phyloP scores from a whole-genome alignment of 2,329 filamentous ascomycete genomes.

The Dryadomyces quercivorus region DNA sequence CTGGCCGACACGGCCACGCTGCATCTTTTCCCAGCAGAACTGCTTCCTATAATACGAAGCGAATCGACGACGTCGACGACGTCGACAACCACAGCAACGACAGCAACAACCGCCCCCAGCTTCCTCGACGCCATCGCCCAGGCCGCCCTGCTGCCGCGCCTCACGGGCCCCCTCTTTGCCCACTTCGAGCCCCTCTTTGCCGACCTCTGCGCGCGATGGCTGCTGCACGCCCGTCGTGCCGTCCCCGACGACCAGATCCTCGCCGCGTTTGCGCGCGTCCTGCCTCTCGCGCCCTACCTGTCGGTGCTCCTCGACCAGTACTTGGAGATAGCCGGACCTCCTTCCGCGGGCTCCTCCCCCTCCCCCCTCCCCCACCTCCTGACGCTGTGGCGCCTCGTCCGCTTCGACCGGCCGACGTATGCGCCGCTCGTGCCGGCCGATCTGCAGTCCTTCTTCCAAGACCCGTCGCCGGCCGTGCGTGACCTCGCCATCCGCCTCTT shows the following conservation, averaged over 20 bases:
- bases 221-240: slow-evolving; percentile 32
- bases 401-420: slow-evolving; percentile 60
- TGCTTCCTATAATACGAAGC: slow-evolving; percentile 54
- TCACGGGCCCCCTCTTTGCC: slow-evolving; percentile 62
- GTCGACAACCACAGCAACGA: slow-evolving; percentile 17
- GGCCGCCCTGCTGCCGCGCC: slow-evolving; percentile 54
- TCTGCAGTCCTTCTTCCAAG: slow-evolving; percentile 56
- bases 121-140: slow-evolving; percentile 61
- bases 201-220: slow-evolving; percentile 75
- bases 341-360: no score
- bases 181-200: slow-evolving; percentile 66
- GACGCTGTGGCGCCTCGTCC: slow-evolving; percentile 66
- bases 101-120: slow-evolving; percentile 24
- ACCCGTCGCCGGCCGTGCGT: slow-evolving; percentile 48
- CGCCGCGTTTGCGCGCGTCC: slow-evolving; percentile 63
- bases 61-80: slow-evolving; percentile 29
- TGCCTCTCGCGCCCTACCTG: slow-evolving; percentile 74
- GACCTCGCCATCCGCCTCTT: slow-evolving; percentile 77
- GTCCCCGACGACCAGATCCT: slow-evolving; percentile 35
- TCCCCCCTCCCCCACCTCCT: no score
- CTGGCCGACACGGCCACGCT: slow-evolving; percentile 41
- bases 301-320: slow-evolving; percentile 53
- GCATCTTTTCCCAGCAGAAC: slow-evolving; percentile 54
- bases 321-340: no score
- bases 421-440: slow-evolving; percentile 46